Evolutionary conservation across 352 stramenopile species (phyloP).

Genomic region (Thalassiosira mediterranea): DNA sequence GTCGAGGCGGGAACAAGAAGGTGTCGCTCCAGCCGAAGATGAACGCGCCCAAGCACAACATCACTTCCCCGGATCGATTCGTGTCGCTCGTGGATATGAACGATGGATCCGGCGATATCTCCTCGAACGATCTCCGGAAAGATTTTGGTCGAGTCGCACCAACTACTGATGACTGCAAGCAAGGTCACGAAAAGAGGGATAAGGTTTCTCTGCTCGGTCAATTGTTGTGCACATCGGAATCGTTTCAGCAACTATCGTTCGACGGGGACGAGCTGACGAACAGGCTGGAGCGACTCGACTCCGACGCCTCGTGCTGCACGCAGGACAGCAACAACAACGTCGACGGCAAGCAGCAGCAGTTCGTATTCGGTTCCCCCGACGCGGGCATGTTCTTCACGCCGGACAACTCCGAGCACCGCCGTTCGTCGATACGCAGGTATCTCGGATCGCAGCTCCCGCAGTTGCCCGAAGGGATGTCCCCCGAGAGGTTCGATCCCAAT

Average conservation of each 20-base stretch:
- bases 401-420: too few relatives aligned
- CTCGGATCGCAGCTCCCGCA: too few relatives aligned
- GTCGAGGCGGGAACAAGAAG: background rate
- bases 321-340: background rate
- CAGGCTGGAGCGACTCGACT: background rate
- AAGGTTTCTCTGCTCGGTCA: background rate
- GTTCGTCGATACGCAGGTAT: background rate
- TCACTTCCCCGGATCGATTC: background rate
- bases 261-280: background rate
- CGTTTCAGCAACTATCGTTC: conserved; percentile 30
- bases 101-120: background rate
- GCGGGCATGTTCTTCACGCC: too few relatives aligned
- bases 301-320: background rate
- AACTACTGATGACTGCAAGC: background rate
- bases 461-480: too few relatives aligned
- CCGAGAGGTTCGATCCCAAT: too few relatives aligned
- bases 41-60: background rate
- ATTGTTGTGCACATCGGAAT: conserved; percentile 19
- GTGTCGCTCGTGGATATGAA: background rate
- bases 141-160: background rate
- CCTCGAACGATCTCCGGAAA: background rate
- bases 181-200: background rate
- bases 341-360: conserved; percentile 1
- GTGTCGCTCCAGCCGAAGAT: background rate
- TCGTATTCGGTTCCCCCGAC: conserved; percentile 22